These are phyloP conservation scores for Massariosphaeria phaeospora DNA, from an alignment of 495 filamentous ascomycete genomes.

Conservation along the genomic window DNA sequence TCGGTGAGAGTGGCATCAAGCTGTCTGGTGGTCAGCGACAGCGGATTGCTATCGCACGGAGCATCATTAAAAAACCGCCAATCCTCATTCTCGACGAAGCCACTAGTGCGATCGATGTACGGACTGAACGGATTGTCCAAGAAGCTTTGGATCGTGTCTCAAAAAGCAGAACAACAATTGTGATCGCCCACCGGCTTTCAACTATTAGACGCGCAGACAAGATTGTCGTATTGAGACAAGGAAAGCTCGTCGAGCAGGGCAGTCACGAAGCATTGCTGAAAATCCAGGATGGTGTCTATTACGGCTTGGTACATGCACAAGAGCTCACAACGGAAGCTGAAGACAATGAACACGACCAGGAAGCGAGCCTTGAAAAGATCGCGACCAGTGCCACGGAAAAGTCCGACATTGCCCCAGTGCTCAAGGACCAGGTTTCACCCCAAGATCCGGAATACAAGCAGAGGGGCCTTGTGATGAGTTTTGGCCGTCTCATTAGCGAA, in stretches of 20 bases:
- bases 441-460: slow-evolving; percentile 27
- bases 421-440: neutral
- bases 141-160: slow-evolving; percentile 35
- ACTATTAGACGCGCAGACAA: slow-evolving; percentile 37
- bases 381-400: slow-evolving; percentile 18
- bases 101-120: slow-evolving; percentile 36
- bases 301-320: slow-evolving; percentile 32
- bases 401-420: neutral
- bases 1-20: slow-evolving; percentile 35
- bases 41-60: slow-evolving; percentile 36
- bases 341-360: slow-evolving; percentile 14
- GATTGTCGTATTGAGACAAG: slow-evolving; percentile 33
- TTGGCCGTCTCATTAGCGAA: slow-evolving; percentile 30
- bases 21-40: slow-evolving; percentile 37
- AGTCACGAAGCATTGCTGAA: slow-evolving; percentile 31
- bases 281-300: slow-evolving; percentile 31
- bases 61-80: slow-evolving; percentile 34
- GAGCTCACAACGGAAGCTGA: slow-evolving; percentile 23
- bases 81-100: slow-evolving; percentile 41
- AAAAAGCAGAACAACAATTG: slow-evolving; percentile 35
- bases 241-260: slow-evolving; percentile 35
- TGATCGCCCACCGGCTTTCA: slow-evolving; percentile 36
- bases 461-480: slow-evolving; percentile 16
- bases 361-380: slow-evolving; percentile 3
- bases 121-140: slow-evolving; percentile 35